Base-by-base conservation (phyloP, 805 yeast genomes). In the Lachancea meyersii region DNA sequence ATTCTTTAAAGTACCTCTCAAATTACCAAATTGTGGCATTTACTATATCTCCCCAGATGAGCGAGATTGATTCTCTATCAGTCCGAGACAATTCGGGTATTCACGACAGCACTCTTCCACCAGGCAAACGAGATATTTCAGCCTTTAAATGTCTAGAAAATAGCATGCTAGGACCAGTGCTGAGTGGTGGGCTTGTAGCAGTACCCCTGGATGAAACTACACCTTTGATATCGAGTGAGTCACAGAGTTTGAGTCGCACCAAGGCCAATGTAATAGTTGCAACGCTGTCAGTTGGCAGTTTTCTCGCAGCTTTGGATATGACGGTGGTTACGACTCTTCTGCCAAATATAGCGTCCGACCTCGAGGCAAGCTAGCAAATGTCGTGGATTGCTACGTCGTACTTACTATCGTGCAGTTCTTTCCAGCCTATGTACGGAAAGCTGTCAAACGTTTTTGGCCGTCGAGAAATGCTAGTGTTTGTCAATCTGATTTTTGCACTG, bases 321-420 rank as follows among this genome's bases (percentile, higher is more conserved):
- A 80, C 87, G 0, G 75, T 80, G 19, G 79, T 80, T 23, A 73
- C 86, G 0, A 79, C 87, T 0, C 62, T 80, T 30, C 60, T 80
- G 53, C 70, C 84, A 2, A 72, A 73, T 13, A 79, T 80, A 43
- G 83, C 86, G 1, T 77, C 83, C 0, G 85, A 79, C 47, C 68
- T 80, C 54, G 65, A 77, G 47, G 79, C 80, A 0, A 68, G 78
- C n/a, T 74, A 76, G 2, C 72, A 74, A 47, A 73, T 79, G 52
- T 74, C 84, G 14, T 68, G 72, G 72, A 65, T 69, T 30, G 67
- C 73, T 2, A 64, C 72, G 3, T 63, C 70, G 1, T 69, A 69
- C 42, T 46, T 69, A 28, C 58, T 69, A 35, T 64, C 72, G 3
- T 58, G 68, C 3, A 65, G 72, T 0, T 63, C 72, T 2, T 67